Evolutionary conservation across 257 asterid species (phyloP), one percentile per base, ranked within the genome.

Genomic region (Scutellaria baicalensis): DNA sequence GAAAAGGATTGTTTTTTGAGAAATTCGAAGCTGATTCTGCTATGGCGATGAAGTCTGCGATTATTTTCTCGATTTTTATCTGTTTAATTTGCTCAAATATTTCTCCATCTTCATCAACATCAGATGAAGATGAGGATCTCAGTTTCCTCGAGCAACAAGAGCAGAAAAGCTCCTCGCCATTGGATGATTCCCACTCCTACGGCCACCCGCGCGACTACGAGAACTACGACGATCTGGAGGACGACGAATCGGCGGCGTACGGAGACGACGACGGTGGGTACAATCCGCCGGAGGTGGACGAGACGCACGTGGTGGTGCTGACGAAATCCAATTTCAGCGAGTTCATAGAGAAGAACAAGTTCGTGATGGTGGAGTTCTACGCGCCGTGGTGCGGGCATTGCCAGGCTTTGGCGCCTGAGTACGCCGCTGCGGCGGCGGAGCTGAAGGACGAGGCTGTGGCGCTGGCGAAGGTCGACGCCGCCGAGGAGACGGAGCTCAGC

Each of bases 321-420:
- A 80, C 72, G 65, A 90, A 79, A 21, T 68, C 88, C n/a, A 89
- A 89, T 66, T 89, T 92, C 77, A 85, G 73, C 23, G 97, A 88
- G 10, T 86, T 83, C 73, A 52, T 89, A 2, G 86, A 76, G 74
- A 79, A 68, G 42, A 86, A 89, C 63, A 82, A 78, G 82, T 93
- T 76, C 65, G 96, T 85, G 74, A 83, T 93, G 96, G 95, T 93
- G 81, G 89, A 85, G 52, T 93, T 93, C 71, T 93, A 93, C 76
- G 97, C 97, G 40, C 95, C 97, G 63, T 93, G 98, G 98, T 88
- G 97, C 72, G 96, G 95, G 5, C 92, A 90, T 64, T 90, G 97
- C 70, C 83, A 85, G 83, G 83, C 89, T 0, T 63, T 93, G 74
- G 92, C 89, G 73, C 96, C 97, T 39, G 97, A 93, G 79, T 93